Percentiles rank a stretch among this genome's conserved stretches.
Evolutionary conservation across 139 green algal genomes (phyloP).

Genomic region (Chlorella vulgaris): DNA sequence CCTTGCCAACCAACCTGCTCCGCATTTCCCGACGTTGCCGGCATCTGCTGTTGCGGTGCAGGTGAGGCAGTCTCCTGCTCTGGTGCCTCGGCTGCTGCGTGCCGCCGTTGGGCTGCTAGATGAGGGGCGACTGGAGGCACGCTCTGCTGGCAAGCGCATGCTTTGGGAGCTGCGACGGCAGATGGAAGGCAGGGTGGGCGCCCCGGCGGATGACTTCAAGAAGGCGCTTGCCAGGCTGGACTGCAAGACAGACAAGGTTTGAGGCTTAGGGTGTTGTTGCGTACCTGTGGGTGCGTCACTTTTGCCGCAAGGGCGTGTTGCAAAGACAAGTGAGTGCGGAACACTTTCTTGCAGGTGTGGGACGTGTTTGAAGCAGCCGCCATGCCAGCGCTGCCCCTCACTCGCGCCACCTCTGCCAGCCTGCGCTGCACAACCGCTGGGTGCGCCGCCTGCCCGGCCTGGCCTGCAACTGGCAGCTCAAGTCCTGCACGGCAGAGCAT

Average conservation of each 20-base stretch:
- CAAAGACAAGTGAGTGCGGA: neutral
- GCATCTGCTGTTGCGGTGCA: too few relatives aligned
- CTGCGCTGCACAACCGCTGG: neutral
- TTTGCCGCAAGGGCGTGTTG: neutral
- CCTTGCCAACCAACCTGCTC: too few relatives aligned
- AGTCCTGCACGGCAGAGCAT: neutral
- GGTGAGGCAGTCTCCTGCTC: neutral
- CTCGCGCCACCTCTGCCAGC: constrained; percentile 6
- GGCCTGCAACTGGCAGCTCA: neutral
- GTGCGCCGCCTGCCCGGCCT: neutral
- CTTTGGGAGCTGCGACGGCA: constrained; percentile 52
- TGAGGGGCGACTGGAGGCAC: constrained; percentile 69
- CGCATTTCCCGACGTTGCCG: too few relatives aligned
- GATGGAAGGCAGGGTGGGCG: neutral
- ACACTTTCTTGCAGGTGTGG: constrained; percentile 25
- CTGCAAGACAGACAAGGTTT: constrained; percentile 32
- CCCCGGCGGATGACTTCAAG: neutral
- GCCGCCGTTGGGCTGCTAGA: constrained; percentile 68
- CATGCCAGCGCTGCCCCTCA: neutral
- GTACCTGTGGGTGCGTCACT: neutral
- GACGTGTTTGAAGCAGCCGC: constrained; percentile 18
- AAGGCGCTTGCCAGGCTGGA: neutral
- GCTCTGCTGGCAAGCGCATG: constrained; percentile 79
- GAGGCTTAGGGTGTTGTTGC: neutral
- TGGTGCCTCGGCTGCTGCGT: constrained; percentile 49